These are phyloP conservation scores for Trichosporon faecale DNA, from an alignment of 1,284 basidiomycete genomes.

Conservation along the genomic window DNA sequence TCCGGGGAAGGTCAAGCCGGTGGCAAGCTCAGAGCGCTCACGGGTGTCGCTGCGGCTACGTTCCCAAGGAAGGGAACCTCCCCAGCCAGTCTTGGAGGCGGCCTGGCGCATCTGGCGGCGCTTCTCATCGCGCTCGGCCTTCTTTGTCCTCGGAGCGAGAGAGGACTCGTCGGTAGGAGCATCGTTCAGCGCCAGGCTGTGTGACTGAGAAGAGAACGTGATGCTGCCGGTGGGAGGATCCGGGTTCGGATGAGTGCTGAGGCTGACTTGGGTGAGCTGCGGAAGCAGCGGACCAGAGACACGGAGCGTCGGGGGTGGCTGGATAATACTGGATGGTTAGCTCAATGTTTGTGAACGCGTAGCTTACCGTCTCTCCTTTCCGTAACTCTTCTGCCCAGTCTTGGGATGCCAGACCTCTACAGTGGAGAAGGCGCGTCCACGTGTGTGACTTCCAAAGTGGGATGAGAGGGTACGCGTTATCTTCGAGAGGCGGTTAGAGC, in stretches of 20 bases:
- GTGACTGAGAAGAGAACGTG: slow-evolving; percentile 36
- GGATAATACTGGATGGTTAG: slow-evolving; percentile 36
- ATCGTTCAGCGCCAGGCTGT: slow-evolving; percentile 16
- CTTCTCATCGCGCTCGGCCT: slow-evolving; percentile 20
- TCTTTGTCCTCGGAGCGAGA: slow-evolving; percentile 7
- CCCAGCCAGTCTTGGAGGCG: slow-evolving; percentile 39
- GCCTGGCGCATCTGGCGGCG: slow-evolving; percentile 28
- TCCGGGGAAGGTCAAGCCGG: slow-evolving; percentile 41
- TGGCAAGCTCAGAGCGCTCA: slow-evolving; percentile 28
- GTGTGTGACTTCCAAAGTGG: slow-evolving; percentile 9
- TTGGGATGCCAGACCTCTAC: slow-evolving; percentile 47
- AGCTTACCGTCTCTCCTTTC: slow-evolving; percentile 44
- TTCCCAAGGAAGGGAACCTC: slow-evolving; percentile 33
- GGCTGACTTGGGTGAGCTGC: slow-evolving; percentile 24
- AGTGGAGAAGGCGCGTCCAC: slow-evolving; percentile 24
- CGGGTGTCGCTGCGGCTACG: slow-evolving; percentile 22
- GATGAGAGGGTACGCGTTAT: slow-evolving; percentile 16
- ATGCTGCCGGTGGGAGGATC: slow-evolving; percentile 8
- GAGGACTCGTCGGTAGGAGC: not conserved
- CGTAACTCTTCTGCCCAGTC: slow-evolving; percentile 48
- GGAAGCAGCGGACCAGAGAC: slow-evolving; percentile 34
- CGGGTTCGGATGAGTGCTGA: slow-evolving; percentile 13
- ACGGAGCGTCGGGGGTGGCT: slow-evolving; percentile 44
- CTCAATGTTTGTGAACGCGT: not conserved
- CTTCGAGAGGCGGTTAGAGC: slow-evolving; percentile 1